Evolutionary conservation across 495 filamentous ascomycete genomes (phyloP).

Genomic region (Daldinia caldariorum): DNA sequence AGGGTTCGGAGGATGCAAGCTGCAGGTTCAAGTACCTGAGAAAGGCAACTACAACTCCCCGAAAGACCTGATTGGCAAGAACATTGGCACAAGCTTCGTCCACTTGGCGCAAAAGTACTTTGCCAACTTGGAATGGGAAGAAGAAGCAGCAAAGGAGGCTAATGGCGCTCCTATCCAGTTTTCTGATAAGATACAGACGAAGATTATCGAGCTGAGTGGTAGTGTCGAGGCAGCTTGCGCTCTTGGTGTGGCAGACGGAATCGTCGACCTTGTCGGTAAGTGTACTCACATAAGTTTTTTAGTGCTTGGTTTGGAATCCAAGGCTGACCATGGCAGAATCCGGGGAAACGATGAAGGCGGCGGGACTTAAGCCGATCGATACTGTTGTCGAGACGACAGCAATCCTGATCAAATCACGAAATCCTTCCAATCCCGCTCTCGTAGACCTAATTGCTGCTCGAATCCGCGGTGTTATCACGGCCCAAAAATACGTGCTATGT

Average conservation of each 20-base stretch:
- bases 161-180: constrained; percentile 23
- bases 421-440: constrained; percentile 78
- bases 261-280: constrained; percentile 96
- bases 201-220: constrained; percentile 91
- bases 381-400: constrained; percentile 89
- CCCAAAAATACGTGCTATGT: constrained; percentile 92
- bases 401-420: constrained; percentile 89
- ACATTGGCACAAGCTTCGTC: constrained; percentile 94
- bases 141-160: constrained; percentile 46
- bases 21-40: constrained; percentile 95
- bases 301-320: not conserved
- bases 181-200: constrained; percentile 69
- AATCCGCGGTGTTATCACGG: constrained; percentile 94
- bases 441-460: constrained; percentile 83
- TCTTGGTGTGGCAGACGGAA: constrained; percentile 93
- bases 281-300: constrained; percentile 32
- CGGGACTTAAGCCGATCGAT: constrained; percentile 94
- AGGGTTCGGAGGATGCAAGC: constrained; percentile 87
- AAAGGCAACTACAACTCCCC: constrained; percentile 76
- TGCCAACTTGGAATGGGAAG: constrained; percentile 70
- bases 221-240: constrained; percentile 98
- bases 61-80: constrained; percentile 87
- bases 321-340: constrained; percentile 72
- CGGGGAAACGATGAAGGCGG: constrained; percentile 96
- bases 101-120: constrained; percentile 85